Conservation (phyloP, 2,329 filamentous ascomycete genomes). For the Fusarium sp. region DNA sequence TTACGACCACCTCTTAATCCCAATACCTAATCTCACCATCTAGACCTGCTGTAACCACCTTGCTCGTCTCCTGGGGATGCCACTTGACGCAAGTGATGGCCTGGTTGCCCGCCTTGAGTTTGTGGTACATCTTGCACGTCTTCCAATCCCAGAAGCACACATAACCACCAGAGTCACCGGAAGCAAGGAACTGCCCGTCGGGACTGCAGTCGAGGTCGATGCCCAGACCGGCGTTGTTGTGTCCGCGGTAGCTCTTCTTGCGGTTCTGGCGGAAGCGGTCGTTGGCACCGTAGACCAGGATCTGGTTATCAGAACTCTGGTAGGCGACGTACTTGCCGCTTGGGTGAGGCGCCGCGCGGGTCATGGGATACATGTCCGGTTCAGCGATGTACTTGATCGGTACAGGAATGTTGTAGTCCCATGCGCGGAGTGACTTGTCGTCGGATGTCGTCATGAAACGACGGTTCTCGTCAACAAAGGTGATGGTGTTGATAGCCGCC, state of each 20-base stretch:
- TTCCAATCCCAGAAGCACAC: slow-evolving; percentile 99
- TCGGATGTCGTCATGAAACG: slow-evolving; percentile 98
- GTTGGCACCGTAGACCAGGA: slow-evolving; percentile 92
- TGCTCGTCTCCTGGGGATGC: slow-evolving; percentile 98
- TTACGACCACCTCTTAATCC: slow-evolving; percentile 70
- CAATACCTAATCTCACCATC: slow-evolving; percentile 92
- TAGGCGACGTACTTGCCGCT: slow-evolving; percentile 94
- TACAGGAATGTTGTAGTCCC: slow-evolving; percentile 98
- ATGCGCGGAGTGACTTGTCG: slow-evolving; percentile 94
- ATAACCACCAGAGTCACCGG: slow-evolving; percentile 88
- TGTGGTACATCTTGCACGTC: slow-evolving; percentile 99
- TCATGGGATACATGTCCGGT: slow-evolving; percentile 97
- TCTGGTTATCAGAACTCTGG: slow-evolving; percentile 94
- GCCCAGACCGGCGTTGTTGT: slow-evolving; percentile 94
- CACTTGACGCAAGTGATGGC: slow-evolving; percentile 90
- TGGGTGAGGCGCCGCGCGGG: slow-evolving; percentile 84
- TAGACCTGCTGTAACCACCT: slow-evolving; percentile 89
- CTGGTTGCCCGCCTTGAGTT: slow-evolving; percentile 86
- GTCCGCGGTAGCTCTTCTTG: slow-evolving; percentile 95
- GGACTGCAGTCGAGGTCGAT: slow-evolving; percentile 90
- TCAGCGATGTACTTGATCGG: slow-evolving; percentile 99
- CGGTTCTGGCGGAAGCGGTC: slow-evolving; percentile 98
- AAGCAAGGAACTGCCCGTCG: slow-evolving; percentile 90
- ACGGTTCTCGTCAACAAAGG: slow-evolving; percentile 92
- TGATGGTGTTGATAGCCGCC: slow-evolving; percentile 97